Percentiles rank a stretch among this genome's conserved stretches.
Evolutionary conservation across 495 filamentous ascomycete species (phyloP).

Genomic region (Clohesyomyces aquaticus): DNA sequence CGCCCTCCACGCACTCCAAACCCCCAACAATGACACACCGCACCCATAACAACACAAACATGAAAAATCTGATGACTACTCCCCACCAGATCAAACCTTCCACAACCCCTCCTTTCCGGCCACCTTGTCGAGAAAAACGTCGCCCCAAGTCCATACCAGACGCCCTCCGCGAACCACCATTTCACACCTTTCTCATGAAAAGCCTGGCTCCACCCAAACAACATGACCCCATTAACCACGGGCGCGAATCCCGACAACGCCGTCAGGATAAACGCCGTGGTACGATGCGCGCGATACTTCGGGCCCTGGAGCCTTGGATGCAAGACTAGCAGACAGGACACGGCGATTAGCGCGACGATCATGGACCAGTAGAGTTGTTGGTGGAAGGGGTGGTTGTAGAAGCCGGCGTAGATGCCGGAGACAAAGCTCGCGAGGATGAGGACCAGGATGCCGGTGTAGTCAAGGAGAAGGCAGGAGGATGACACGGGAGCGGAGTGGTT

Average conservation of each 20-base stretch:
- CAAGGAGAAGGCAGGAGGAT: conserved; percentile 51
- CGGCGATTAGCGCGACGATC: conserved; percentile 47
- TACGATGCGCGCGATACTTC: conserved; percentile 46
- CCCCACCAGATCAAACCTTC: conserved; percentile 32
- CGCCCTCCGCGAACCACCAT: conserved; percentile 41
- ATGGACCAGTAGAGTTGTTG: conserved; percentile 55
- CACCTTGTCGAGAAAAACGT: conserved; percentile 30
- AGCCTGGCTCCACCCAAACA: conserved; percentile 51
- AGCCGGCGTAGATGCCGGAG: conserved; percentile 56
- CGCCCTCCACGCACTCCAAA: conserved; percentile 33
- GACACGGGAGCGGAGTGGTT: conserved; percentile 53
- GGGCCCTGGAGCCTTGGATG: conserved; percentile 53
- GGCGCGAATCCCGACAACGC: conserved; percentile 55
- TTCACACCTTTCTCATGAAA: conserved; percentile 51
- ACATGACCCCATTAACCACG: conserved; percentile 51
- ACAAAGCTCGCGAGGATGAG: conserved; percentile 55
- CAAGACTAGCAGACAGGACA: conserved; percentile 49
- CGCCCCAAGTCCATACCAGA: conserved; percentile 34
- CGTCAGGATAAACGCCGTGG: conserved; percentile 52
- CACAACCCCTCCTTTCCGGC: conserved; percentile 24
- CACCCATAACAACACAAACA: conserved; percentile 29
- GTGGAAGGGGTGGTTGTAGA: conserved; percentile 52
- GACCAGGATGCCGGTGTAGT: conserved; percentile 55
- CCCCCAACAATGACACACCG: conserved; percentile 37
- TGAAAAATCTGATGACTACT: conserved; percentile 42